Evolutionary conservation across 345 rosid genomes (phyloP), one percentile per base, ranked within the genome.

Genomic region (Gossypium anomalum): DNA sequence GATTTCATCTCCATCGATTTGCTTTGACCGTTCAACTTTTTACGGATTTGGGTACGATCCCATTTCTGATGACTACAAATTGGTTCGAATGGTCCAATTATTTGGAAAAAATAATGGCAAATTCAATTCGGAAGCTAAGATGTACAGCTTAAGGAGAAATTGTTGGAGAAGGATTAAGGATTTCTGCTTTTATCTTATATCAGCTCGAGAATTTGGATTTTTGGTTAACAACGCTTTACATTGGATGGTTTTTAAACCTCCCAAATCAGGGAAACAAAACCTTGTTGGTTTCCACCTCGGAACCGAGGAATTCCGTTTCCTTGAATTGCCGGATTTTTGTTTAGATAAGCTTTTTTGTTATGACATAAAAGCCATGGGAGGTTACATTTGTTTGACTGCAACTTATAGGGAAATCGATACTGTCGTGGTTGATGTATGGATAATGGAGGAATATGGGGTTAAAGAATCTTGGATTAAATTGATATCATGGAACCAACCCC

Each of bases 21-120:
- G 6, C 41, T 34, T 34, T 34, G 7, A 4, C 1, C 41, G 41
- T 34, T 34, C 41, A 34, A 43, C 19, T 41, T 51, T 79, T 38
- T 84, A 79, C 2, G 89, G 89, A 10, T 86, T 86, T 2, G 88
- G 89, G 6, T 78, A 75, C 47, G 88, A 85, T 69, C 64, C 62
- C 3, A 10, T 59, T 44, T 44, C 1, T 0, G 84, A 83, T 44
- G 88, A 85, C 51, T 85, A 85, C 66, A 79, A 80, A 52, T 41
- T 85, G 45, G 48, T 64, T 9, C 48, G 89, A 67, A 77, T 78
- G 65, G 80, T 81, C 4, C 81, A 79, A 64, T 83, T 80, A 25
- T 47, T 74, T 9, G 70, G 67, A 17, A 67, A 58, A 3, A 41
- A 27, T 1, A 65, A 22, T 38, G 75, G 75, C 3, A 65, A 71